Evolutionary conservation across 1,284 basidiomycete species (phyloP).

Genomic region (Hemileia vastatrix): DNA sequence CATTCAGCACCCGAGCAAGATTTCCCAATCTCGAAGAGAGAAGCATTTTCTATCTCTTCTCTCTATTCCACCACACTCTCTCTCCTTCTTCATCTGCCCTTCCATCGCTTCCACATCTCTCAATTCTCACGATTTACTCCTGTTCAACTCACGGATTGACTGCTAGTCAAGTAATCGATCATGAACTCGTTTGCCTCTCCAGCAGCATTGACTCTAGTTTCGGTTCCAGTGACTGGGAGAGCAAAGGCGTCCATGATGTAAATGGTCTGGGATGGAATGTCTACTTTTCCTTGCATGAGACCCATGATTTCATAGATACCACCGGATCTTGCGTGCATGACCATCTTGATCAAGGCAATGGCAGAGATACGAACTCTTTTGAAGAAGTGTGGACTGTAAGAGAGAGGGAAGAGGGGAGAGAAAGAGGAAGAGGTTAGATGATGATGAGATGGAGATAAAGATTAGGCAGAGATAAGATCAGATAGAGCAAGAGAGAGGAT

Average conservation of each 20-base stretch:
- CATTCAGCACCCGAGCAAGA: too few species aligned
- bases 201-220: conserved; percentile 42
- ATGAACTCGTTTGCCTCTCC: conserved; percentile 44
- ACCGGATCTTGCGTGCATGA: conserved; percentile 41
- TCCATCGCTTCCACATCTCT: too few species aligned
- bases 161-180: conserved; percentile 38
- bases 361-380: conserved; percentile 36
- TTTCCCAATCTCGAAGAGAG: too few species aligned
- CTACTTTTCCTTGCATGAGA: conserved; percentile 41
- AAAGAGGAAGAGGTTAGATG: neutral
- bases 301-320: conserved; percentile 44
- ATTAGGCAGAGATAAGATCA: conserved; percentile 12
- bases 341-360: conserved; percentile 44
- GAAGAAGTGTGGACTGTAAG: conserved; percentile 39
- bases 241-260: conserved; percentile 37
- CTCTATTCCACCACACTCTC: too few species aligned
- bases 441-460: neutral
- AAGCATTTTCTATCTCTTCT: too few species aligned
- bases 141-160: too few species aligned
- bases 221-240: conserved; percentile 42
- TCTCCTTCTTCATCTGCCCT: too few species aligned
- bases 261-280: conserved; percentile 32
- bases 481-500: neutral
- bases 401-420: conserved; percentile 20
- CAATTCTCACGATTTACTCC: too few species aligned